A percentile compares a stretch with the other conserved stretches of the same genome.
Evolutionary conservation across 78 protist species (phyloP).

Genomic region (slime mould (Dictyostelium discoideum)): DNA sequence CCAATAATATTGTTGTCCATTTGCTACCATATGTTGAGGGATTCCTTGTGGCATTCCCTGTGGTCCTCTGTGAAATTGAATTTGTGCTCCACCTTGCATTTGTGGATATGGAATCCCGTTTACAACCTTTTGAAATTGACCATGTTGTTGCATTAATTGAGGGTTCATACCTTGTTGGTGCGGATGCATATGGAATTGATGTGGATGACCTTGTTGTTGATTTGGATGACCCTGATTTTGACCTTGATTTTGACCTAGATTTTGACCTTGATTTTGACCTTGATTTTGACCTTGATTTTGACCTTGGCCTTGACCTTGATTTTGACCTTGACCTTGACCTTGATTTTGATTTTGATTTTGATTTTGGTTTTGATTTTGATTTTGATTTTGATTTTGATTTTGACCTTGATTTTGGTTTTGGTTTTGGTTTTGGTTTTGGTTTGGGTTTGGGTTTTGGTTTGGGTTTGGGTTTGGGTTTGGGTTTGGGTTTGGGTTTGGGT

Average conservation of each 20-base stretch:
- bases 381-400: neutral
- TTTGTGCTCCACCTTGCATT: neutral
- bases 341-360: neutral
- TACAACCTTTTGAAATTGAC: neutral
- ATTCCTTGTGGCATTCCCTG: neutral
- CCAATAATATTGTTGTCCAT: neutral
- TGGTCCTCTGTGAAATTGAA: neutral
- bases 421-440: neutral
- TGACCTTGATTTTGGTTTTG: neutral
- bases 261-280: neutral
- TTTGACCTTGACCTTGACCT: neutral
- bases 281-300: neutral
- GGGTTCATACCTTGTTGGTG: neutral
- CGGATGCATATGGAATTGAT: neutral
- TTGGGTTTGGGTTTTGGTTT: neutral
- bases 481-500: neutral
- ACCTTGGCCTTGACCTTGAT: neutral
- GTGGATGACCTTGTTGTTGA: neutral
- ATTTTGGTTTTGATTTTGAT: neutral
- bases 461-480: neutral
- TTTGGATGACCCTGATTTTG: neutral
- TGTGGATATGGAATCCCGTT: neutral
- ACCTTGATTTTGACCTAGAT: neutral
- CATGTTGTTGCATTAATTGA: neutral
- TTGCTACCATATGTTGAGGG: neutral